These are phyloP conservation scores for Globisporangium perplexum DNA, from an alignment of 352 stramenopile species.

Conservation along the genomic window DNA sequence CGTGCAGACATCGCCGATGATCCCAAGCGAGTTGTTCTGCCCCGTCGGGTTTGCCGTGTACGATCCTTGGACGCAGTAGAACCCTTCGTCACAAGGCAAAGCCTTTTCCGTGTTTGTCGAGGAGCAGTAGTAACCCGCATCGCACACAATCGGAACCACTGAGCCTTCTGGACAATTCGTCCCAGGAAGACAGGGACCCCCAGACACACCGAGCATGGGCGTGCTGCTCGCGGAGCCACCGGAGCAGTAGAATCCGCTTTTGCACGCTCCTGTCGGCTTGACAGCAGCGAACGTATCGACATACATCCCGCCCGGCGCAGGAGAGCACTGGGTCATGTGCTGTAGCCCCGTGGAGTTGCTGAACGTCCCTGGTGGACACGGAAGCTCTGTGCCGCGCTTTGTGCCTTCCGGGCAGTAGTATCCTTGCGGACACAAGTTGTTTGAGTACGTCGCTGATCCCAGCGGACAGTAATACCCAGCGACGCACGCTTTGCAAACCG, in stretches of 20 bases:
- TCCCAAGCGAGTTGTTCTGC: constrained; percentile 61
- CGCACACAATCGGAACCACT: constrained; percentile 74
- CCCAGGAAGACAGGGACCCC: constrained; percentile 74
- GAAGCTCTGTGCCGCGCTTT: constrained; percentile 36
- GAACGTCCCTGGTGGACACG: constrained; percentile 80
- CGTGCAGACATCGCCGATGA: constrained; percentile 68
- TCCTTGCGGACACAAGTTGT: constrained; percentile 61
- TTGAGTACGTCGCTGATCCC: constrained; percentile 30
- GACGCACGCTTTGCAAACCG: constrained; percentile 29
- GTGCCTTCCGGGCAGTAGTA: constrained; percentile 83
- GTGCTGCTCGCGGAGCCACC: constrained; percentile 51
- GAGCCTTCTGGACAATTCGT: constrained; percentile 87
- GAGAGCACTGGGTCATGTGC: constrained; percentile 44
- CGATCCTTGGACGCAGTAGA: constrained; percentile 86
- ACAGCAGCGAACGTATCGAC: constrained; percentile 42
- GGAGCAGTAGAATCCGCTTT: constrained; percentile 82
- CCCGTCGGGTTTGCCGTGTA: constrained; percentile 70
- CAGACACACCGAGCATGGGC: constrained; percentile 28
- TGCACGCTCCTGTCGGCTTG: constrained; percentile 47
- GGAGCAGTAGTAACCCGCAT: constrained; percentile 70
- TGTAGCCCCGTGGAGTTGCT: constrained; percentile 43
- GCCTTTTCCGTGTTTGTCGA: constrained; percentile 70
- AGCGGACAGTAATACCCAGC: constrained; percentile 42
- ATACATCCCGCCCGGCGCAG: constrained; percentile 61
- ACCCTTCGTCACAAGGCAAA: constrained; percentile 68